Evolutionary conservation across 2,329 filamentous ascomycete species (phyloP), one percentile per base, ranked within the genome.

Genomic region (Scortechinia acanthostroma): DNA sequence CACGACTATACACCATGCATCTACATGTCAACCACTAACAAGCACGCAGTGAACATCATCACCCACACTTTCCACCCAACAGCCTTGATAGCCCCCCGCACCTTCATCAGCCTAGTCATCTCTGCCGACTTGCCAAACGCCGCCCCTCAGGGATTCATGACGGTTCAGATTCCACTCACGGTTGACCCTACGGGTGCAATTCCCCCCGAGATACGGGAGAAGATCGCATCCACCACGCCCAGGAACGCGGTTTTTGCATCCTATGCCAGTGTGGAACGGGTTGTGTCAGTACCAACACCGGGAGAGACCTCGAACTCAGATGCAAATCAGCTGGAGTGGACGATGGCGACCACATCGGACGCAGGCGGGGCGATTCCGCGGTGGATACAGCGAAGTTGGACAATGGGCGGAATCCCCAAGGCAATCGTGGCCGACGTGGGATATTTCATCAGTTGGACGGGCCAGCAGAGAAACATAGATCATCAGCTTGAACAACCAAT

Each of bases 371-470:
- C 51, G 20, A 63, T 64, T 44, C 61, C 61, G 10, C 51, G 52
- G 47, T 62, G 59, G 56, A 49, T 65, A 48, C 60, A 64, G 50
- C 53, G 60, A 42, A 65, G 52, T 45, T 62, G 58, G 59, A 57
- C 51, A 17, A 48, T 63, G 47, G 58, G 61, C 19, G 61, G 61
- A 19, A 56, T 61, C 30, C 60, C 62, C 2, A 56, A 53, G 33
- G 61, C 62, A 21, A 55, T 65, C 43, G 60, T 62, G 17, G 57
- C 55, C 15, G 60, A 64, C 55, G 62, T 65, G 45, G 60, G 60
- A n/a, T 54, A 62, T 42, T 64, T 65, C 49, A 51, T 65, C 40
- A 49, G 49, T 19, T 65, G 62, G 62, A n/a, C n/a, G n/a, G n/a
- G n/a, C n/a, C n/a, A n/a, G n/a, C n/a, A n/a, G n/a, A n/a, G n/a